Evolutionary conservation across 176 grass and related monocot species (phyloP), one percentile per base, ranked within the genome.

Genomic region (Zizania latifolia): DNA sequence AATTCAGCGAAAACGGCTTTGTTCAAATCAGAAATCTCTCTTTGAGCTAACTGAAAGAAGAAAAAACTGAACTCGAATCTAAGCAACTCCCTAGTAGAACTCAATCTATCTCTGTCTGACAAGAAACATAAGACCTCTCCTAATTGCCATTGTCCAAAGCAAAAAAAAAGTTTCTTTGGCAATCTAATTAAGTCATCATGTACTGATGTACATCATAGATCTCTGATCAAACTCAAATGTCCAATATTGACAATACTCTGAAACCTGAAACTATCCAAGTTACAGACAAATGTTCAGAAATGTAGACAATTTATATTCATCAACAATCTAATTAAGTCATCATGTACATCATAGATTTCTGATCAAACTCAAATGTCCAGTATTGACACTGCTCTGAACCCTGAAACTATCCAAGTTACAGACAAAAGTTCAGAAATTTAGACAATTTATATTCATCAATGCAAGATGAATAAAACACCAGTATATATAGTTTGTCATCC

Each of bases 11-110:
- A 79, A 88, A 78, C 68, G 62, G 8, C 80, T 79, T 83, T 83
- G 69, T 88, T 88, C 86, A 88, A 83, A 88, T 88, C 86, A 60
- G 80, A 88, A 82, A 88, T 79, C 53, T 74, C 71, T 79, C 21
- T 12, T 68, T 43, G 61, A 79, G 72, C 68, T 83, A 87, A 78
- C 59, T 58, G 64, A 62, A 61, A 62, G 70, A 44, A 45, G 29
- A 6, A 34, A n/a, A n/a, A 78, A 78, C 23, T 54, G 60, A 38
- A 78, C 58, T 68, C 74, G 41, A 27, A 62, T 72, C 68, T 83
- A 87, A 87, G 85, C 74, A 87, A 87, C 85, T 78, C 68, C 61
- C 29, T 34, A n/a, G n/a, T n/a, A 74, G 17, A 68, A 66, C 53
- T 44, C 83, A 36, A 62, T 68, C 86, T 28, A 88, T 88, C 80